phyloP scores from a whole-genome alignment of 2,329 filamentous ascomycete species.

The Talaromyces sp. region DNA sequence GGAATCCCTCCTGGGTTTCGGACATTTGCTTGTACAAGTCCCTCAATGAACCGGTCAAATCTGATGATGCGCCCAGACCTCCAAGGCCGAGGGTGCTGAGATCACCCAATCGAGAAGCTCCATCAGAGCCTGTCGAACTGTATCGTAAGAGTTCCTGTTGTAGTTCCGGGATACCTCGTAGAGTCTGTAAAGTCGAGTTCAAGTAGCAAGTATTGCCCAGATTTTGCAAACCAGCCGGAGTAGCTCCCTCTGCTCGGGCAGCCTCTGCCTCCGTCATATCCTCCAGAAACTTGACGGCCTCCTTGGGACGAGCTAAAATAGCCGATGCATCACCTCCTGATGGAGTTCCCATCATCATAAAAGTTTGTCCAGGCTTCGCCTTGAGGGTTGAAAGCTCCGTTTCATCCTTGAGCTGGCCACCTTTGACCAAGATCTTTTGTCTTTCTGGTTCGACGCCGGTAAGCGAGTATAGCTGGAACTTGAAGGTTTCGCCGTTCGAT shows the following conservation, averaged over 20 bases:
- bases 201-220: conserved; percentile 98
- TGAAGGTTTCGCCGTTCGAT: conserved; percentile 87
- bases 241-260: conserved; percentile 78
- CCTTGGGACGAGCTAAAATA: conserved; percentile 69
- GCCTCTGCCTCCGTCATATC: conserved; percentile 96
- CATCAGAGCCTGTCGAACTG: conserved; percentile 38
- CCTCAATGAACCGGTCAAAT: conserved; percentile 74
- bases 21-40: conserved; percentile 87
- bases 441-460: conserved; percentile 94
- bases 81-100: conserved; percentile 57
- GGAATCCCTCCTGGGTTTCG: conserved; percentile 81
- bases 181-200: conserved; percentile 92
- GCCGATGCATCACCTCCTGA: conserved; percentile 60
- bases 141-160: conserved; percentile 74
- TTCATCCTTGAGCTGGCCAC: conserved; percentile 93
- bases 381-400: conserved; percentile 79
- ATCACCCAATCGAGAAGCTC: conserved; percentile 40
- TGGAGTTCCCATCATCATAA: conserved; percentile 97
- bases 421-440: conserved; percentile 94
- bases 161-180: conserved; percentile 86
- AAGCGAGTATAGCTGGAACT: conserved; percentile 90
- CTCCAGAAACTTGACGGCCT: conserved; percentile 84
- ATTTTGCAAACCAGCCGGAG: conserved; percentile 83
- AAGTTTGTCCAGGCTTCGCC: conserved; percentile 78
- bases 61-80: conserved; percentile 60